A percentile compares a stretch with the other conserved stretches of the same genome.
Evolutionary conservation across 2,329 filamentous ascomycete species (phyloP).

Genomic region (Epichloe coenophiala): DNA sequence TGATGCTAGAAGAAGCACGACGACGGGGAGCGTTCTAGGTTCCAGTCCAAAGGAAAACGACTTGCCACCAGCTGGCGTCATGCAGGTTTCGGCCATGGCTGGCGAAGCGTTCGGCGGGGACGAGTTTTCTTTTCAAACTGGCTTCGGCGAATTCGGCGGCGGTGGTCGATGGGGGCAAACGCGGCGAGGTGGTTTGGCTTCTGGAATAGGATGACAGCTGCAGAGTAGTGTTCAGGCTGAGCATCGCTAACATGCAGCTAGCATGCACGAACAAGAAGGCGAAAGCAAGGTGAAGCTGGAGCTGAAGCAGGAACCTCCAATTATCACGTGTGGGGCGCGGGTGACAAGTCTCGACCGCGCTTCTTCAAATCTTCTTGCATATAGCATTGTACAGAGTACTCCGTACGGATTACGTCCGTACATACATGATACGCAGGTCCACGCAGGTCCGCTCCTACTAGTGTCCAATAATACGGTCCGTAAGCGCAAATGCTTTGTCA

Average conservation of each 20-base stretch:
- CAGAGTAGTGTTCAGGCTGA: background rate
- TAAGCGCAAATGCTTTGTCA: too few species aligned
- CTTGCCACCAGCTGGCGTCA: constrained; percentile 13
- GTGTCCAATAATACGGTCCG: too few species aligned
- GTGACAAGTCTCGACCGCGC: background rate
- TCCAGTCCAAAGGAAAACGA: constrained; percentile 18
- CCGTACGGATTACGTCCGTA: too few species aligned
- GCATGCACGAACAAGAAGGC: background rate
- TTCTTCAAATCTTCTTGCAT: too few species aligned
- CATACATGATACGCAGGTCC: too few species aligned
- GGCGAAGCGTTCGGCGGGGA: background rate
- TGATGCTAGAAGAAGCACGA: constrained; percentile 11
- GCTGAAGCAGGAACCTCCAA: background rate
- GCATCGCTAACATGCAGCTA: background rate
- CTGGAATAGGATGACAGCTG: background rate
- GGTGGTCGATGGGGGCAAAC: background rate
- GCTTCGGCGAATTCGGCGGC: background rate
- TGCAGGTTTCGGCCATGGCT: constrained; percentile 16
- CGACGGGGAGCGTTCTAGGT: constrained; percentile 13
- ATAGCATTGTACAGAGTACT: too few species aligned
- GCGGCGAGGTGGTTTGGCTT: background rate
- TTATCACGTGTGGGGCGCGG: background rate
- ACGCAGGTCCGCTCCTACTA: too few species aligned
- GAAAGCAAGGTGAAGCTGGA: background rate
- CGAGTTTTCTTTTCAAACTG: background rate